These are phyloP conservation scores for Volvox carteri DNA, from an alignment of 163 green algal genomes.

Conservation along the genomic window DNA sequence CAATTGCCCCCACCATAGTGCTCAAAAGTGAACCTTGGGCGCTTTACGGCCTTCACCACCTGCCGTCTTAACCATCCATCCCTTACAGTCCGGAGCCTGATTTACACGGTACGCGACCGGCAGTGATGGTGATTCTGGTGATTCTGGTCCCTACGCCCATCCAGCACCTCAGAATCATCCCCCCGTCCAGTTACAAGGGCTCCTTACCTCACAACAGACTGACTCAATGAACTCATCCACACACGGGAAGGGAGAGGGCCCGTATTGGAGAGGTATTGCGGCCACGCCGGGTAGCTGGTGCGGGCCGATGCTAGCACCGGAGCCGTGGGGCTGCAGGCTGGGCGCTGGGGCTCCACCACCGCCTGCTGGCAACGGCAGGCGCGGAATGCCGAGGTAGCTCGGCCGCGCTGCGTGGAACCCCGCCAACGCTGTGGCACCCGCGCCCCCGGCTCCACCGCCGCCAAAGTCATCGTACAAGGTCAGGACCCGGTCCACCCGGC, in stretches of 20 bases:
- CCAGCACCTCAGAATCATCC: too few species aligned
- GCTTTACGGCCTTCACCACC: too few species aligned
- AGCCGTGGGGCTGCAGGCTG: not conserved
- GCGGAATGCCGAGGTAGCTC: conserved; percentile 4
- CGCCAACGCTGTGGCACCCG: not conserved
- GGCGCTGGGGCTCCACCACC: not conserved
- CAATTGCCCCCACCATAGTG: too few species aligned
- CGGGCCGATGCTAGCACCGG: not conserved
- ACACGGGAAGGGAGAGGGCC: conserved; percentile 64
- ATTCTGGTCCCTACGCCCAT: too few species aligned
- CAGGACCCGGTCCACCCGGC: conserved; percentile 13
- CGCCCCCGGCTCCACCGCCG: not conserved
- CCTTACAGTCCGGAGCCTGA: too few species aligned
- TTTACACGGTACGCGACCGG: not conserved
- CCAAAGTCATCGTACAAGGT: not conserved
- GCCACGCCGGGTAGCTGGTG: not conserved
- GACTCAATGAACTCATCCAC: conserved; percentile 75
- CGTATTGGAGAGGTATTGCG: conserved; percentile 7
- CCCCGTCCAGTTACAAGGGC: too few species aligned
- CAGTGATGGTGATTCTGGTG: too few species aligned
- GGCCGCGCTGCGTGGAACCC: not conserved
- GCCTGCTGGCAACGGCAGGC: conserved; percentile 10
- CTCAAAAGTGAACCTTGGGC: too few species aligned
- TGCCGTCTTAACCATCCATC: too few species aligned
- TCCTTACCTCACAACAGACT: conserved; percentile 60